Evolutionary conservation across 2,329 filamentous ascomycete species (phyloP), one percentile per base, ranked within the genome.

Genomic region (Apiospora phragmitis): DNA sequence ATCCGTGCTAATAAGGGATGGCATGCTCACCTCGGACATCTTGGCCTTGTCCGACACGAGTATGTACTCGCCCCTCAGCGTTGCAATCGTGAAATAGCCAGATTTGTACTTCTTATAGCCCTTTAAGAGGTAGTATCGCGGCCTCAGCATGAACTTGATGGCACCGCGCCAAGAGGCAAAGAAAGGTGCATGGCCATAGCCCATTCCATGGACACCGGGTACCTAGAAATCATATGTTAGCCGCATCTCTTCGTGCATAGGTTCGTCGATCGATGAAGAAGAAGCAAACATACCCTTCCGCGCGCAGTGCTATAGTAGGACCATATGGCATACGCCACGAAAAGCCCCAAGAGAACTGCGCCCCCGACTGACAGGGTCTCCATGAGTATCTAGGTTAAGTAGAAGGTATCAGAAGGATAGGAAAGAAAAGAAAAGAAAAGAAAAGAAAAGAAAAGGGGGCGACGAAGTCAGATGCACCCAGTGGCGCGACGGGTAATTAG

Each of bases 131-230:
- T 51, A 68, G 45, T 68, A 26, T 35, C 45, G 67, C 45, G 67
- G 67, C 35, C 67, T 35, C n/a, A 68, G 45, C 67, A 68, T 24
- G 32, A 68, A 68, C 9, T 68, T 49, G 43, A 68, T 24, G 32
- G 67, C 67, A 9, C 67, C 67, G 67, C 45, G 67, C 67, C 67
- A 68, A 3, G 67, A 49, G 11, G 67, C 45, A 42, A 68, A 51
- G 29, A 68, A 45, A 35, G 45, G 67, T 32, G 43, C 24, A 26
- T 51, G 67, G 29, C 67, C 67, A 41, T 68, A 68, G 18, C 45
- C 67, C 67, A 68, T 55, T n/a, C 67, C 67, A 49, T 38, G 67
- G n/a, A 68, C 67, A 6, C 45, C 26, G 18, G 42, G 26, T 38
- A 47, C n/a, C 65, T 42, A 18, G 18, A 7, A 26, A 8, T 3